These are phyloP conservation scores for Achaetomiella virescens DNA, from an alignment of 495 filamentous ascomycete genomes.

Conservation along the genomic window DNA sequence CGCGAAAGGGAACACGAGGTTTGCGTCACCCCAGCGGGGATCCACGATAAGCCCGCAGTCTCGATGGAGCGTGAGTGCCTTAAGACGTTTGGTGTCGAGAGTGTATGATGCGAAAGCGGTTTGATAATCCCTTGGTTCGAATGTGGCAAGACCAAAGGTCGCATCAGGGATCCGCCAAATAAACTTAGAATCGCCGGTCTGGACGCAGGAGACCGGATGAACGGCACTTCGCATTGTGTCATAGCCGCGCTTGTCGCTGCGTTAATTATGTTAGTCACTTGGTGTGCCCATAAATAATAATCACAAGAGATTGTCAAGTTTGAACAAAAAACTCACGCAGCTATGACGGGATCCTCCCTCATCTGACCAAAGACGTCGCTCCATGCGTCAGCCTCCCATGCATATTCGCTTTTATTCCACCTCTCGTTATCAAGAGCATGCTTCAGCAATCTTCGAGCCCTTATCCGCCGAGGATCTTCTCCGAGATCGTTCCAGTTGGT, in stretches of 20 bases:
- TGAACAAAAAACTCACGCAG: neutral
- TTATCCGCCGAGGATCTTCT: neutral
- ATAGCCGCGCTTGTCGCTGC: neutral
- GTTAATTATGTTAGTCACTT: neutral
- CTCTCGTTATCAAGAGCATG: neutral
- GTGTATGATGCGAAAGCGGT: neutral
- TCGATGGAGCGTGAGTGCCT: neutral
- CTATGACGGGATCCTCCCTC: neutral
- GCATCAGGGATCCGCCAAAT: neutral
- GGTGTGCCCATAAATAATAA: too few relatives aligned
- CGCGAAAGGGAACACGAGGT: neutral
- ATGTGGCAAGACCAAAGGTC: conserved; percentile 2
- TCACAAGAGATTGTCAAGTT: neutral
- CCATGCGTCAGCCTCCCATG: conserved; percentile 1
- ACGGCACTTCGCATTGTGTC: neutral
- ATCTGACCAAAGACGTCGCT: conserved; percentile 1
- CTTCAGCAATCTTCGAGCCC: neutral
- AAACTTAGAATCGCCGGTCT: neutral
- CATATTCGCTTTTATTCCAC: conserved; percentile 1
- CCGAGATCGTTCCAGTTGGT: neutral
- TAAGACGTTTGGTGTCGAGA: neutral
- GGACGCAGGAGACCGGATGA: neutral
- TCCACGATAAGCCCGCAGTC: neutral
- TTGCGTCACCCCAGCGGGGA: conserved; percentile 1
- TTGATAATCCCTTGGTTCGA: neutral